Conservation (phyloP, 495 filamentous ascomycete species). For the Letharia lupina region DNA sequence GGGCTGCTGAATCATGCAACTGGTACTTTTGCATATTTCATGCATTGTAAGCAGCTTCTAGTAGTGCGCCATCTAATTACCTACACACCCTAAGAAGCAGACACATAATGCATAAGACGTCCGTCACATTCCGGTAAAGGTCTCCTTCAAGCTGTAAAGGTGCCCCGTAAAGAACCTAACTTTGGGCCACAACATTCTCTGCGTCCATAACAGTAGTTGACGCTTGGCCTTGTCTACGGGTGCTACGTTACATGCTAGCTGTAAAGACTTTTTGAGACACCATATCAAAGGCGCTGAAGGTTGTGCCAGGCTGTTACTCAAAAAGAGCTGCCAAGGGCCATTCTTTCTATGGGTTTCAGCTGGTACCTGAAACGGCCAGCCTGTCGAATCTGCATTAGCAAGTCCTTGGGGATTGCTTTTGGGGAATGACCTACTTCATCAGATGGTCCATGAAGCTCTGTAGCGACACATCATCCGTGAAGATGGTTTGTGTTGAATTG, state of each 20-base stretch:
- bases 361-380: conserved; percentile 57
- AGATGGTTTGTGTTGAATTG: conserved; percentile 94
- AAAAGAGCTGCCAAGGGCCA: neutral
- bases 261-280: neutral
- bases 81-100: neutral
- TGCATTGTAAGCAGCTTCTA: neutral
- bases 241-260: neutral
- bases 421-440: conserved; percentile 78
- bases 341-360: conserved; percentile 27
- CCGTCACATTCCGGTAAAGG: neutral
- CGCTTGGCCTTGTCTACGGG: neutral
- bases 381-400: conserved; percentile 37
- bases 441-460: conserved; percentile 99
- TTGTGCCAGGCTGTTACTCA: neutral
- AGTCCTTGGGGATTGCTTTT: conserved; percentile 1
- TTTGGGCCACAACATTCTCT: neutral
- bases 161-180: neutral
- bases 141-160: neutral
- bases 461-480: conserved; percentile 96
- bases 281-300: neutral
- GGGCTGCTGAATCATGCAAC: conserved; percentile 11
- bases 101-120: neutral
- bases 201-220: neutral
- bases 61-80: neutral
- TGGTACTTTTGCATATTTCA: conserved; percentile 6